These are phyloP conservation scores for Pleurotus eryngii DNA, from an alignment of 768 basidiomycete species.

Conservation along the genomic window DNA sequence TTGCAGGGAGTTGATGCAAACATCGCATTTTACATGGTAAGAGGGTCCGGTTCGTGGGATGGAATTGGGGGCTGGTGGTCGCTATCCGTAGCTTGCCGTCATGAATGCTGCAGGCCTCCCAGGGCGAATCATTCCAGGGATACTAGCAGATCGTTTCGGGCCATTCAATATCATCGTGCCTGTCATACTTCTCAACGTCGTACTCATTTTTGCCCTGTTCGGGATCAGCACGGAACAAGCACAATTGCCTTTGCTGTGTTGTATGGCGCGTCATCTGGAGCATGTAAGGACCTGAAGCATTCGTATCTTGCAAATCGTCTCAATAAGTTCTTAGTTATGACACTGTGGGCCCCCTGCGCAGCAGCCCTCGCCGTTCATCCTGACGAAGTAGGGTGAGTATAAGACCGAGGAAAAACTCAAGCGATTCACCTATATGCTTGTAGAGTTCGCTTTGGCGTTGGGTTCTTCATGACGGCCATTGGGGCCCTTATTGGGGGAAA, in stretches of 20 bases:
- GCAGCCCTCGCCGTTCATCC: neutral
- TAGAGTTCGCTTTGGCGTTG: neutral
- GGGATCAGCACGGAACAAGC: slow-evolving; percentile 32
- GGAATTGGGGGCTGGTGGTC: too few relatives aligned
- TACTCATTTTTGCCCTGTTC: slow-evolving; percentile 45
- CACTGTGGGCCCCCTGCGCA: neutral
- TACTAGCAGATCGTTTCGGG: slow-evolving; percentile 48
- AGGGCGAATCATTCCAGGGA: slow-evolving; percentile 54
- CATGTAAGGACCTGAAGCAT: slow-evolving; percentile 28
- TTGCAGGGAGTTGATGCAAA: slow-evolving; percentile 35
- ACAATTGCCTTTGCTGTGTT: slow-evolving; percentile 40
- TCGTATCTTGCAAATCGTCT: neutral
- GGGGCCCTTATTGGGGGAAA: neutral
- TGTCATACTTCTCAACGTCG: slow-evolving; percentile 34
- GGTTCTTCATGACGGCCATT: neutral
- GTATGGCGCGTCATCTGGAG: too few relatives aligned
- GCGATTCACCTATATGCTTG: neutral
- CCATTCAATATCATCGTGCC: slow-evolving; percentile 48
- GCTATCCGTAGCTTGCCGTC: slow-evolving; percentile 36
- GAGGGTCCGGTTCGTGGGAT: too few relatives aligned
- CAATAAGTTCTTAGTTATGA: neutral
- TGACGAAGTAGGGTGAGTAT: neutral
- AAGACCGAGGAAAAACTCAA: neutral
- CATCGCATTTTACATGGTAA: slow-evolving; percentile 47
- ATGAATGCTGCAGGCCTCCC: slow-evolving; percentile 49